Conservation (phyloP, 768 basidiomycete species). For the Amyloporia xantha region DNA sequence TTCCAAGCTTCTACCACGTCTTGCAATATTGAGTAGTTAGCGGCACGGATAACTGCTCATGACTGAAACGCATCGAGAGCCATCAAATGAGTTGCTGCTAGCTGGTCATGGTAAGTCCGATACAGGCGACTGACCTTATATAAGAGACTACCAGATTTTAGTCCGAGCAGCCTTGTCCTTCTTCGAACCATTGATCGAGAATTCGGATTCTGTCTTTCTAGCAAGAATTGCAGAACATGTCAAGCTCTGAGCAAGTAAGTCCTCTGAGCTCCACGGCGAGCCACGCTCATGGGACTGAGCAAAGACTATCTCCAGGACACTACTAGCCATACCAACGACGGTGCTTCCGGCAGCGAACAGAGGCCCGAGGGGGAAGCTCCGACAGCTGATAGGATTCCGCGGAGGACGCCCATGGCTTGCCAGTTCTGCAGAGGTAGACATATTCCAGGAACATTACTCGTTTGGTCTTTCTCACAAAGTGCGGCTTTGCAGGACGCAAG, state of each 20-base stretch:
- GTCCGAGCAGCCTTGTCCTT: not conserved
- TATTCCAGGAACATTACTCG: not conserved
- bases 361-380: not conserved
- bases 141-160: not conserved
- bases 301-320: not conserved
- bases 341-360: not conserved
- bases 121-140: not conserved
- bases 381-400: not conserved
- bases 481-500: constrained; percentile 46
- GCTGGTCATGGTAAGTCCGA: too few species aligned
- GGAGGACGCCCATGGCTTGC: constrained; percentile 62
- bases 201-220: not conserved
- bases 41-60: too few species aligned
- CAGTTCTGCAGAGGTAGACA: constrained; percentile 59
- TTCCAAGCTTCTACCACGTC: too few species aligned
- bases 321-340: not conserved
- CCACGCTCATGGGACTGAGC: too few species aligned
- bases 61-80: too few species aligned
- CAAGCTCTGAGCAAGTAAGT: not conserved
- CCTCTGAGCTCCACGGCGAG: not conserved
- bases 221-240: not conserved
- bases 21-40: too few species aligned
- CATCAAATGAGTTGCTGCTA: too few species aligned
- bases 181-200: not conserved
- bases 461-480: constrained; percentile 1